Conservation (phyloP, 345 rosid genomes). For the Gossypium thurberi region DNA sequence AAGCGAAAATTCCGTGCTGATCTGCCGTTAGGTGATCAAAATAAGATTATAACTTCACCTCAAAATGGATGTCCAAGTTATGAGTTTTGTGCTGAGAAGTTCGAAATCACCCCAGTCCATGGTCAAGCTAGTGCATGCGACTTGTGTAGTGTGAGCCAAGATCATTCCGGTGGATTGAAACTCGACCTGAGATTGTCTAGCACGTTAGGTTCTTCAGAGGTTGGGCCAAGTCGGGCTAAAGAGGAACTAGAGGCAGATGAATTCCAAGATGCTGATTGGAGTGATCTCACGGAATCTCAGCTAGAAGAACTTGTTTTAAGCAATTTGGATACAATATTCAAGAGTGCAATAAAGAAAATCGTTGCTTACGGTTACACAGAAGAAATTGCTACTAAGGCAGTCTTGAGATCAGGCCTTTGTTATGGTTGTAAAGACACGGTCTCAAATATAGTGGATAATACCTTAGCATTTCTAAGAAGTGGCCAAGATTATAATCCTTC, state of each 20-base stretch:
- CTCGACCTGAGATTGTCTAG: slow-evolving; percentile 56
- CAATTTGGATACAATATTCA: slow-evolving; percentile 59
- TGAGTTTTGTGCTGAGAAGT: slow-evolving; percentile 68
- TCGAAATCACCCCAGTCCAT: slow-evolving; percentile 34
- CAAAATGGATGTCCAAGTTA: slow-evolving; percentile 37
- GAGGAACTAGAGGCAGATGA: slow-evolving; percentile 48
- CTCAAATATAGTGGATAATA: slow-evolving; percentile 66
- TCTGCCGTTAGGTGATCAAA: slow-evolving; percentile 47
- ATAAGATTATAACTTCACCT: slow-evolving; percentile 29
- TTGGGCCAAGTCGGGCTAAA: slow-evolving; percentile 35
- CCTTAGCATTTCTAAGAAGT: slow-evolving; percentile 55
- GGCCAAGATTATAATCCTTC: slow-evolving; percentile 44
- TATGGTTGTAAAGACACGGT: slow-evolving; percentile 58
- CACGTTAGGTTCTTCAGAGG: slow-evolving; percentile 31
- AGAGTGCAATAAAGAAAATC: slow-evolving; percentile 55
- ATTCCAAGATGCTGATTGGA: slow-evolving; percentile 67
- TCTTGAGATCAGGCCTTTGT: slow-evolving; percentile 61
- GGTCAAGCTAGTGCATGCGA: slow-evolving; percentile 38
- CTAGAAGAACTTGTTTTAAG: slow-evolving; percentile 66
- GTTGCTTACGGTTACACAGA: slow-evolving; percentile 46
- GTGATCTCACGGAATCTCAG: slow-evolving; percentile 64
- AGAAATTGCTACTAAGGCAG: slow-evolving; percentile 55
- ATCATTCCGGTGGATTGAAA: slow-evolving; percentile 42
- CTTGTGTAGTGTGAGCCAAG: slow-evolving; percentile 40
- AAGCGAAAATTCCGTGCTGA: slow-evolving; percentile 84